Percentiles rank a stretch among this genome's conserved stretches.
phyloP scores from a whole-genome alignment of 148 eudicot species.

The Vaccinium darrowii region DNA sequence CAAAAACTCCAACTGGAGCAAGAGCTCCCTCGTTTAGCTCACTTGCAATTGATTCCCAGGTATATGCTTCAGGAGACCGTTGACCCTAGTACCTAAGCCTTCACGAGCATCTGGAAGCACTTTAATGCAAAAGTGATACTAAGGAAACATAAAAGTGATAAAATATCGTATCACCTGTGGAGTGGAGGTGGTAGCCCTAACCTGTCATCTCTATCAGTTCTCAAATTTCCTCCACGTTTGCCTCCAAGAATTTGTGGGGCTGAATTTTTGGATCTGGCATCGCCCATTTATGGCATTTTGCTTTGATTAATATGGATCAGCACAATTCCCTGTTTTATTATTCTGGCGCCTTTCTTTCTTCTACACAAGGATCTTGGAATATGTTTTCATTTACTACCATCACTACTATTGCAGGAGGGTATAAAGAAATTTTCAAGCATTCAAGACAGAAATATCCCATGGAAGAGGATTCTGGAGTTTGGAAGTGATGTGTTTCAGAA shows the following conservation, averaged over 20 bases:
- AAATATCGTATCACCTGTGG: background rate
- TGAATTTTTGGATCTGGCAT: background rate
- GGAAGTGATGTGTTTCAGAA: conserved; percentile 54
- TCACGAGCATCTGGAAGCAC: background rate
- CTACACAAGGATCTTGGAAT: background rate
- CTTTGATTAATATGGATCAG: background rate
- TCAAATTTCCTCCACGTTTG: background rate
- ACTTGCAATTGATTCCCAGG: background rate
- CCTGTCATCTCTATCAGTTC: background rate
- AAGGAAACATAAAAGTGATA: background rate
- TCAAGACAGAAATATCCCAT: conserved; percentile 36
- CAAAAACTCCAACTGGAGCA: no score
- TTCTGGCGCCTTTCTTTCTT: background rate
- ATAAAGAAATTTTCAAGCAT: conserved; percentile 27
- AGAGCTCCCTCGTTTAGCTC: background rate
- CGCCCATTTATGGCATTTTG: background rate
- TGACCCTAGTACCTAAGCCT: conserved; percentile 3
- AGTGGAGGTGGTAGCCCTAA: background rate
- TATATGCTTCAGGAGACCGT: background rate
- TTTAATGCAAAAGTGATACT: background rate
- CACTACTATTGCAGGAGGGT: conserved; percentile 51
- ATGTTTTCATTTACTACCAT: background rate
- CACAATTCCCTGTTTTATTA: background rate
- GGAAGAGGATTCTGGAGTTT: conserved; percentile 60
- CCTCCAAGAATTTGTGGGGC: background rate